These are phyloP conservation scores for Phalaenopsis equestris DNA, from an alignment of 106 monocot genomes.

Conservation along the genomic window DNA sequence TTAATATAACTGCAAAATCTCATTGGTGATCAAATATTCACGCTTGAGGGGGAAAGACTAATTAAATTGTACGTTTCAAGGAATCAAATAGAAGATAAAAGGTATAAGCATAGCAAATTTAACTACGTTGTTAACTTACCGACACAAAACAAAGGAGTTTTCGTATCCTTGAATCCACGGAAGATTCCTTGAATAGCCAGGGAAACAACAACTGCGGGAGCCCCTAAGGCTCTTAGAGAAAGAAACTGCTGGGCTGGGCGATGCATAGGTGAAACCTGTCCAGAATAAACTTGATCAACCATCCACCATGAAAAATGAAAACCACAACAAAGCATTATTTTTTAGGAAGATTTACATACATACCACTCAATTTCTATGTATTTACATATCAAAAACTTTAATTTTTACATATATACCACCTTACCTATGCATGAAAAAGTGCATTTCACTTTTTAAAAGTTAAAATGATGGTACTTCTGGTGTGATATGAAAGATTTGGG, in stretches of 20 bases:
- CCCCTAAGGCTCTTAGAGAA: constrained; percentile 84
- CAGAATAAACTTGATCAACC: constrained; percentile 12
- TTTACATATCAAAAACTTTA: too few species aligned
- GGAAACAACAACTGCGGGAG: constrained; percentile 89
- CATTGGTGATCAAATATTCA: background rate
- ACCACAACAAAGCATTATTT: background rate
- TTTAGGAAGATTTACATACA: too few species aligned
- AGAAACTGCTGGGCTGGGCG: constrained; percentile 62
- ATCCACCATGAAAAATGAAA: background rate
- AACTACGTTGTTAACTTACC: constrained; percentile 35
- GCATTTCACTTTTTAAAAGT: too few species aligned
- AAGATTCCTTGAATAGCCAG: constrained; percentile 96
- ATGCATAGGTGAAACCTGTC: constrained; percentile 78
- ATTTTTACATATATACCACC: too few species aligned
- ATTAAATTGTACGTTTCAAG: background rate
- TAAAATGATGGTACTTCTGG: too few species aligned
- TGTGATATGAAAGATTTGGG: too few species aligned
- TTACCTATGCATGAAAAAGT: too few species aligned
- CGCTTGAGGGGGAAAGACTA: background rate
- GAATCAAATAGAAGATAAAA: background rate
- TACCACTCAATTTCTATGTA: too few species aligned
- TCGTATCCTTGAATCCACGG: constrained; percentile 97
- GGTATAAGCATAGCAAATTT: background rate
- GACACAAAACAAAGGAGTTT: constrained; percentile 79
- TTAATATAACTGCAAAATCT: background rate